These are phyloP conservation scores for Trichophyton rubrum DNA, from an alignment of 2,329 filamentous ascomycete species.

Conservation along the genomic window DNA sequence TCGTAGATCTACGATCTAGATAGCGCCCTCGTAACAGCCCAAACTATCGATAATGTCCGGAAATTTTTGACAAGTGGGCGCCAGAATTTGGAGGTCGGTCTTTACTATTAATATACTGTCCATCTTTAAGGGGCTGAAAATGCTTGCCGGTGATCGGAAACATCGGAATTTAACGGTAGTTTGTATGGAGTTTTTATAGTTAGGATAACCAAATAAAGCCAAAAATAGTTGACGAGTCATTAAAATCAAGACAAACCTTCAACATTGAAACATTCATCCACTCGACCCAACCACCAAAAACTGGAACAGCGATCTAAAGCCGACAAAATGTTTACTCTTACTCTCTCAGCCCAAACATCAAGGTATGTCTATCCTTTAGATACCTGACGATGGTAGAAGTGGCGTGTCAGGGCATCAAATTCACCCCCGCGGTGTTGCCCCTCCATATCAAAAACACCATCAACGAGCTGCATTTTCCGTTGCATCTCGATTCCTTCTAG, in stretches of 20 bases:
- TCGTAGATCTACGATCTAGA: too few relatives aligned
- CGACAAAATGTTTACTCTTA: slow-evolving; percentile 27
- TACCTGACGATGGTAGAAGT: neutral
- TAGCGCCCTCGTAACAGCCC: too few relatives aligned
- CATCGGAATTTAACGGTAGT: too few relatives aligned
- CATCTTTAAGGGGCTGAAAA: too few relatives aligned
- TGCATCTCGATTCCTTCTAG: neutral
- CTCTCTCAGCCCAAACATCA: slow-evolving; percentile 27
- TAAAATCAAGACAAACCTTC: neutral
- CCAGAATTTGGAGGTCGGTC: too few relatives aligned
- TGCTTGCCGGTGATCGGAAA: too few relatives aligned
- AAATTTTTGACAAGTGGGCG: too few relatives aligned
- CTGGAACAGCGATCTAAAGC: neutral
- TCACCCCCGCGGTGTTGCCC: neutral
- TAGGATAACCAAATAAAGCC: too few relatives aligned
- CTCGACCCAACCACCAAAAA: neutral
- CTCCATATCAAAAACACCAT: neutral
- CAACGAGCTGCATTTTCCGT: neutral
- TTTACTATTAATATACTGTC: too few relatives aligned
- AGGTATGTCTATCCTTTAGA: slow-evolving; percentile 18
- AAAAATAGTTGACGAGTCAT: too few relatives aligned
- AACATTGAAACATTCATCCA: slow-evolving; percentile 5
- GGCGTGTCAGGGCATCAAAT: neutral
- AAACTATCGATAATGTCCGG: too few relatives aligned
- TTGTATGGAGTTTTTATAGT: neutral